Base-by-base conservation (phyloP, 1,284 basidiomycete species). In the Puccinia triticina region DNA sequence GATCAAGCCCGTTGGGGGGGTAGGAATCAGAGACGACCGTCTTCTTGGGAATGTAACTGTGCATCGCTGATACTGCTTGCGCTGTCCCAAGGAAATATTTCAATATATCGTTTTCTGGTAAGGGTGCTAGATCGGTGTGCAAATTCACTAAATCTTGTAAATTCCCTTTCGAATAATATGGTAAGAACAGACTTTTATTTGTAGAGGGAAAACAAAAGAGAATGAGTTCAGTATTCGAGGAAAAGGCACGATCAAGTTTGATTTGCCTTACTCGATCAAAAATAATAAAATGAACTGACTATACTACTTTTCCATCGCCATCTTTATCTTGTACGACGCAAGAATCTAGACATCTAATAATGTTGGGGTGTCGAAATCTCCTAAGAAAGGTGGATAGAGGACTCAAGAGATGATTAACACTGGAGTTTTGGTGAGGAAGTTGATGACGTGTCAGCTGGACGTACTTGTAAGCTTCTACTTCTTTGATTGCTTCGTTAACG, bases 71-170 rank as follows among this genome's bases (percentile, higher is more conserved):
- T 1, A 87, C 85, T 26, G 84, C 87, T 23, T 84, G 83, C 57
- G 86, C 85, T 12, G 86, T 85, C 2, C 86, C 86, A n/a, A 85
- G 76, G 83, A 87, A 87, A 57, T 86, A 83, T 10, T 83, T 83
- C 23, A 87, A 84, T 84, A 87, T 86, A 32, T 85, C 84, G 12
- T 83, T 53, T 83, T 87, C 87, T 18, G 84, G 85, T 71, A 86
- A 86, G 4, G 85, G 85, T 18, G 84, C 84, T 29, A 83, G 83
- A 21, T 86, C 84, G 11, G 84, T 84, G 73, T 86, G 85, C 34
- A 84, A 84, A 72, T 86, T 85, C 84, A 87, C 86, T 32, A 85
- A 85, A 82, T 87, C 87, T 71, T 87, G 87, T 77, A 87, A 76
- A 82, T 87, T 87, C 7, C 87, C 87, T 72, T 84, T 83, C 43